These are phyloP conservation scores for Skeletonema potamos DNA, from an alignment of 108 stramenopile species.

Conservation along the genomic window DNA sequence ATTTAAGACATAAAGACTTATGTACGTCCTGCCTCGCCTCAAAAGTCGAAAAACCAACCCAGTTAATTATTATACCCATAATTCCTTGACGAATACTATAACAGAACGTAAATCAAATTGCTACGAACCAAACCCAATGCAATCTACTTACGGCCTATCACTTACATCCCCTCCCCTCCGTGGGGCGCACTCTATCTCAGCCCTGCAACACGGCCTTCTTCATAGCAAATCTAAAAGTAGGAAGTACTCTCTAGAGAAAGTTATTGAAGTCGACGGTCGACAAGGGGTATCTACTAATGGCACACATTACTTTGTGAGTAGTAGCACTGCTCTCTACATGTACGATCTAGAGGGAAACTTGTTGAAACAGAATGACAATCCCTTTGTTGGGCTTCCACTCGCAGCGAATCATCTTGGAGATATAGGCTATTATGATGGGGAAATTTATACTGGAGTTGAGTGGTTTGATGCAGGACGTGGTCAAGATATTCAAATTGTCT, in stretches of 20 bases:
- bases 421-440: neutral
- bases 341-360: neutral
- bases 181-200: too few relatives aligned
- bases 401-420: neutral
- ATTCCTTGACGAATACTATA: too few relatives aligned
- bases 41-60: too few relatives aligned
- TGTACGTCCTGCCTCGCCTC: too few relatives aligned
- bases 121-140: too few relatives aligned
- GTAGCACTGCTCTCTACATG: neutral
- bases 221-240: too few relatives aligned
- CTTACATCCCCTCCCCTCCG: too few relatives aligned
- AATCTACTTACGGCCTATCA: neutral
- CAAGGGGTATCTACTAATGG: neutral
- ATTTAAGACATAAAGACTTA: too few relatives aligned
- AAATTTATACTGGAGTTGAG: conserved; percentile 1
- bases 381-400: too few relatives aligned
- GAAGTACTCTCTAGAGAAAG: neutral
- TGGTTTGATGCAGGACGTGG: neutral
- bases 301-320: neutral
- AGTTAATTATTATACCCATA: too few relatives aligned
- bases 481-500: conserved; percentile 1
- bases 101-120: too few relatives aligned
- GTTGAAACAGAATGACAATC: neutral
- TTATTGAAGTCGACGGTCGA: conserved; percentile 1
- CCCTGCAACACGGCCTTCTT: too few relatives aligned